Percentiles rank a stretch among this genome's conserved stretches.
These are phyloP conservation scores for Danielia oregonensis DNA, from an alignment of 805 yeast genomes.

Conservation along the genomic window DNA sequence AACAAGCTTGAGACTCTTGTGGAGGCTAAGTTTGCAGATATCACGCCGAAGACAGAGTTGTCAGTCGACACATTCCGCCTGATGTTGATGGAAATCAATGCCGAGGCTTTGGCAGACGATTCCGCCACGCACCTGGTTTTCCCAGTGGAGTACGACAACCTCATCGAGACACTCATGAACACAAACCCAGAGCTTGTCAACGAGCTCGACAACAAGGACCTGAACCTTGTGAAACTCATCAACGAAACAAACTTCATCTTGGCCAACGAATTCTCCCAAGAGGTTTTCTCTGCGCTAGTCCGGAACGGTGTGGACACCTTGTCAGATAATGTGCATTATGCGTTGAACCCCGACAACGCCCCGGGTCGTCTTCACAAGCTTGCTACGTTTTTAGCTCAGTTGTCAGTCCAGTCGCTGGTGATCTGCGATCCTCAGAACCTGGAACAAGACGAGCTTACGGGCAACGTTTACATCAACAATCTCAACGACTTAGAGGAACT, in stretches of 20 bases:
- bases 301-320: slow-evolving; percentile 33
- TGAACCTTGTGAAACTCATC: slow-evolving; percentile 36
- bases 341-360: slow-evolving; percentile 19
- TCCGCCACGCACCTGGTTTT: slow-evolving; percentile 27
- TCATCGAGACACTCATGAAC: slow-evolving; percentile 46
- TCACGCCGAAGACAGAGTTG: slow-evolving; percentile 73
- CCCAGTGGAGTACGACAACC: slow-evolving; percentile 35
- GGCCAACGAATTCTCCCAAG: slow-evolving; percentile 26
- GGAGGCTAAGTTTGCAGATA: slow-evolving; percentile 51
- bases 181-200: slow-evolving; percentile 41
- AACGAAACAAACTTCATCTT: slow-evolving; percentile 45
- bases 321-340: slow-evolving; percentile 26
- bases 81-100: slow-evolving; percentile 24
- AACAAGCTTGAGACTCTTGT: slow-evolving; percentile 55
- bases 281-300: slow-evolving; percentile 32
- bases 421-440: slow-evolving; percentile 43
- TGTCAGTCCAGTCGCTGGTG: slow-evolving; percentile 60
- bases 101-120: slow-evolving; percentile 17
- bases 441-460: slow-evolving; percentile 26
- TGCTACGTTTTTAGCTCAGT: slow-evolving; percentile 67
- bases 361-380: slow-evolving; percentile 28
- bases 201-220: slow-evolving; percentile 33
- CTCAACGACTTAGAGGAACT: slow-evolving; percentile 51
- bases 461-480: slow-evolving; percentile 35
- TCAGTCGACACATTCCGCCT: slow-evolving; percentile 56